Evolutionary conservation across 1,284 basidiomycete genomes (phyloP), one percentile per base, ranked within the genome.

Genomic region (Heterobasidion annosum): DNA sequence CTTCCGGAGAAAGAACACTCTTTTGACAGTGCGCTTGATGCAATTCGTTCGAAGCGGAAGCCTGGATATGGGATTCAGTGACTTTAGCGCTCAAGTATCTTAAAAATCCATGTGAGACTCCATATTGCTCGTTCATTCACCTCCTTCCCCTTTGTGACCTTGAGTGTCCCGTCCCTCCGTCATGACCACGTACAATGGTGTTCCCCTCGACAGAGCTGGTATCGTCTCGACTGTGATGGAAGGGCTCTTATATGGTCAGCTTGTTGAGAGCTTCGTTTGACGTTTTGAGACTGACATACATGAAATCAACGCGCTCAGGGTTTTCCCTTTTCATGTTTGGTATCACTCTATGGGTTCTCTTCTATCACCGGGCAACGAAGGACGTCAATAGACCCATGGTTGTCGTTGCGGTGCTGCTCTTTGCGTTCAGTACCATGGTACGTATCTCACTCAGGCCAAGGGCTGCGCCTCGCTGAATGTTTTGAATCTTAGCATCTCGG

Each of bases 301-400:
- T n/a, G 6, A 4, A 3, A 40, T 7, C 10, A 10, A 6, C 37
- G 37, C n/a, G n/a, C n/a, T 7, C 51, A 67, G 66, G 66, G 43
- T 64, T 63, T 50, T 64, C 64, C 8, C 54, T 60, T 7, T 56
- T 61, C 42, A 67, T 67, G 65, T 67, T 62, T 59, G 61, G 56
- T n/a, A 56, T 63, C 44, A 63, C 64, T 4, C 57, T 64, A 51
- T 64, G 63, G 62, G 62, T 65, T 45, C 57, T 67, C 55, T 54
- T 63, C 16, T 61, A 60, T 40, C 59, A 61, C 44, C 56, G 61
- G 32, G 42, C 42, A 8, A 54, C 54, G 9, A 57, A 61, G 34
- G 52, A 50, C 8, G 57, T 61, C 32, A 65, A 65, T 51, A 56
- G 58, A 16, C 37, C 46, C 40, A 53, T 61, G 56, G 54, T 63